These are phyloP conservation scores for Phaeosphaeria sp. DNA, from an alignment of 2,329 filamentous ascomycete genomes.

Conservation along the genomic window DNA sequence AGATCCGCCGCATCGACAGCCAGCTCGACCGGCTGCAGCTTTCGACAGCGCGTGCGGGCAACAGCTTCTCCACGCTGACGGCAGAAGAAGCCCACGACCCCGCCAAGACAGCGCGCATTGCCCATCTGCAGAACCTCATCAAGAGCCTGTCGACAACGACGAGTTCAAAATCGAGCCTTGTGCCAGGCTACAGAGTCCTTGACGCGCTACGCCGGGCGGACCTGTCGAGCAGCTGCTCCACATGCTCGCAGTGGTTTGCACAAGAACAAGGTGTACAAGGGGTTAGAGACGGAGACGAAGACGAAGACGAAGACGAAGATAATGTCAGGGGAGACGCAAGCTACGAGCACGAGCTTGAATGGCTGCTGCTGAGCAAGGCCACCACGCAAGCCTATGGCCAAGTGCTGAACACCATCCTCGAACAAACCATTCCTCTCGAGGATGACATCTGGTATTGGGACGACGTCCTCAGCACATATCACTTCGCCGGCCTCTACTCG, in stretches of 20 bases:
- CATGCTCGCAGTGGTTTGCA: constrained; percentile 49
- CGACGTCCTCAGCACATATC: constrained; percentile 78
- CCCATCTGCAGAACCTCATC: constrained; percentile 69
- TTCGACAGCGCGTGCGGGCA: constrained; percentile 36
- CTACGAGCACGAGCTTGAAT: constrained; percentile 82
- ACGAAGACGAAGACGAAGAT: constrained; percentile 33
- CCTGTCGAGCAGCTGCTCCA: constrained; percentile 51
- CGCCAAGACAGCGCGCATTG: constrained; percentile 57
- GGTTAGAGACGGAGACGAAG: too few species aligned
- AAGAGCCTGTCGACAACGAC: constrained; percentile 74
- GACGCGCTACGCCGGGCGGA: constrained; percentile 68
- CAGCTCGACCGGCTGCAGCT: constrained; percentile 65
- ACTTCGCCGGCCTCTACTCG: constrained; percentile 81
- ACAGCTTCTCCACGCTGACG: constrained; percentile 37
- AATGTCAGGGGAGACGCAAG: constrained; percentile 21
- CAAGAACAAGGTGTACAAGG: too few species aligned
- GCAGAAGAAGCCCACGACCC: constrained; percentile 43
- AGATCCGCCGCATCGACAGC: constrained; percentile 63
- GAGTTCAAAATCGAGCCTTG: constrained; percentile 67
- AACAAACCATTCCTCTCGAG: constrained; percentile 81
- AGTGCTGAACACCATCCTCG: constrained; percentile 76
- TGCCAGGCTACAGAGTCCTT: constrained; percentile 63
- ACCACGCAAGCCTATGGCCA: constrained; percentile 89
- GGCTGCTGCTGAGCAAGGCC: constrained; percentile 89
- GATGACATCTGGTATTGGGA: constrained; percentile 98